These are phyloP conservation scores for Colletotrichum chrysophilum DNA, from an alignment of 2,329 filamentous ascomycete species.

Conservation along the genomic window DNA sequence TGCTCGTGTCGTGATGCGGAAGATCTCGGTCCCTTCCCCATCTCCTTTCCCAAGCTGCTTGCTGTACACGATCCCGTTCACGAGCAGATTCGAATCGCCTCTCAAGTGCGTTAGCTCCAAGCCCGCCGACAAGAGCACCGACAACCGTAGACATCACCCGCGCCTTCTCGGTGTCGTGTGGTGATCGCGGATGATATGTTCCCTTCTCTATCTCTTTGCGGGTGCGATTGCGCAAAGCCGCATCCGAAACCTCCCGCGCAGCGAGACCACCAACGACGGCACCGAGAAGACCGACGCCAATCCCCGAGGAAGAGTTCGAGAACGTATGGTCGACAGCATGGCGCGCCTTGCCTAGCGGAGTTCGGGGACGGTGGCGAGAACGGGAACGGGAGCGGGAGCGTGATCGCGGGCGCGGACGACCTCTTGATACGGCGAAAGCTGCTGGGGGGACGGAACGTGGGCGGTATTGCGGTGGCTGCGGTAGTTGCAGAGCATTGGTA, in stretches of 20 bases:
- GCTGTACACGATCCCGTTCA: slow-evolving; percentile 35
- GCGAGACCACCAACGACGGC: slow-evolving; percentile 60
- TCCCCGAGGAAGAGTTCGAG: slow-evolving; percentile 50
- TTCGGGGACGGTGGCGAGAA: slow-evolving; percentile 31
- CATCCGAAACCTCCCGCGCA: slow-evolving; percentile 53
- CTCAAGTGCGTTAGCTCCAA: slow-evolving; percentile 58
- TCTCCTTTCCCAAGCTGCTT: slow-evolving; percentile 36
- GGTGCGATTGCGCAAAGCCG: slow-evolving; percentile 34
- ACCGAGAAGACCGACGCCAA: slow-evolving; percentile 57
- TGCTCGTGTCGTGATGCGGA: slow-evolving; percentile 27
- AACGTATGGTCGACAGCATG: slow-evolving; percentile 51
- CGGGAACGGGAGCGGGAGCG: slow-evolving; percentile 21
- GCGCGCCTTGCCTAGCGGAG: slow-evolving; percentile 45
- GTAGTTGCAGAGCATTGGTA: not conserved
- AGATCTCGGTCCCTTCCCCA: slow-evolving; percentile 33
- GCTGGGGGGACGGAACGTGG: slow-evolving; percentile 22
- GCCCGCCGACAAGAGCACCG: slow-evolving; percentile 59
- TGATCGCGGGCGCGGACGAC: slow-evolving; percentile 24
- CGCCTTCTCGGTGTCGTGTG: slow-evolving; percentile 32
- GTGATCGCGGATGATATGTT: slow-evolving; percentile 1
- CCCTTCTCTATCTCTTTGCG: slow-evolving; percentile 16
- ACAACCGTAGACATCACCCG: slow-evolving; percentile 54
- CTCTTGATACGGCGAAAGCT: slow-evolving; percentile 3
- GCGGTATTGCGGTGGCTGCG: not conserved
- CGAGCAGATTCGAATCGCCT: slow-evolving; percentile 45